phyloP scores from a whole-genome alignment of 148 eudicot species.

The Arctostaphylos glauca region DNA sequence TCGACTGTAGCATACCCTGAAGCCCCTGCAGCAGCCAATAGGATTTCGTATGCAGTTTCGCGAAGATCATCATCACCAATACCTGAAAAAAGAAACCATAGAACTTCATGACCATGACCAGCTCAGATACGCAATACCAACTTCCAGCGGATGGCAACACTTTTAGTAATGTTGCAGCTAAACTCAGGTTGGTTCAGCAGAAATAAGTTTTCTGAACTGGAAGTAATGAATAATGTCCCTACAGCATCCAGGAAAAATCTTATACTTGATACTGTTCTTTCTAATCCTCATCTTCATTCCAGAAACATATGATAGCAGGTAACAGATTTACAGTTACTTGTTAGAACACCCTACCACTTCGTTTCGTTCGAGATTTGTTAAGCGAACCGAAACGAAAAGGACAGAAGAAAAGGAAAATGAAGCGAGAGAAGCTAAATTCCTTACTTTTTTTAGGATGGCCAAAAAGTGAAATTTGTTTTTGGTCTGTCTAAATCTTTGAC shows the following conservation, averaged over 20 bases:
- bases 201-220: conserved; percentile 1
- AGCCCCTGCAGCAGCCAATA: conserved; percentile 98
- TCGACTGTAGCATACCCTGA: conserved; percentile 67
- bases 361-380: background rate
- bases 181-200: conserved; percentile 5
- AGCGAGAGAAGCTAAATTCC: background rate
- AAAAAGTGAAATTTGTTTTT: background rate
- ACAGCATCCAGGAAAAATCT: conserved; percentile 14
- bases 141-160: background rate
- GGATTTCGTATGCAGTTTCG: conserved; percentile 94
- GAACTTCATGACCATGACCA: conserved; percentile 18
- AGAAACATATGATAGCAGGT: background rate
- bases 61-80: conserved; percentile 90
- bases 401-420: background rate
- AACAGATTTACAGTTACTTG: background rate
- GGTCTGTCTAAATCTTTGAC: background rate
- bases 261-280: background rate
- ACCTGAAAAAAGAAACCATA: conserved; percentile 43
- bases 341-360: background rate
- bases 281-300: background rate
- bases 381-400: background rate
- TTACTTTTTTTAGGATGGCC: background rate
- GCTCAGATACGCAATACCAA: background rate
- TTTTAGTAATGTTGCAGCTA: background rate
- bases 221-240: background rate